Evolutionary conservation across 306 rosid genomes (phyloP).

Genomic region (Malus sieversii): DNA sequence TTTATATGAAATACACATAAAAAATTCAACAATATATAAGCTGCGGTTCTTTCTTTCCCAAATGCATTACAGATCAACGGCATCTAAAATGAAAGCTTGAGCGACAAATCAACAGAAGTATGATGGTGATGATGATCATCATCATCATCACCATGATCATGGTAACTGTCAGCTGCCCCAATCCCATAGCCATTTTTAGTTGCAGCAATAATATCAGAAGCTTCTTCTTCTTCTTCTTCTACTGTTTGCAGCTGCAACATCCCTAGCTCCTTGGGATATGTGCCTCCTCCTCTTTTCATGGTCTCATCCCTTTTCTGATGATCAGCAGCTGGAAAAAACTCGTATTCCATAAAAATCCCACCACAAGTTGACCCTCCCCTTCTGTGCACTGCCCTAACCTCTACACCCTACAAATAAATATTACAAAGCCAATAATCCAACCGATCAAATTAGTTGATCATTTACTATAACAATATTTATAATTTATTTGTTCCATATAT

Average conservation of each 20-base stretch:
- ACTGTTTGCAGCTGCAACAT: not conserved
- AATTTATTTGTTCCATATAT: not conserved
- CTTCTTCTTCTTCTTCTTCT: conserved; percentile 22
- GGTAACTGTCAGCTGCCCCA: conserved; percentile 26
- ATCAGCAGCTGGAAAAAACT: conserved; percentile 59
- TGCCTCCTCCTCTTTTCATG: conserved; percentile 16
- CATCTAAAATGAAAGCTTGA: conserved; percentile 58
- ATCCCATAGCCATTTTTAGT: conserved; percentile 3
- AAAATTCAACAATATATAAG: too few species aligned
- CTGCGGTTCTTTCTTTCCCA: not conserved
- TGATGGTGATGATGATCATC: not conserved
- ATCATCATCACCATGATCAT: too few species aligned
- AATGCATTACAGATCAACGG: not conserved
- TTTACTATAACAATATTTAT: not conserved
- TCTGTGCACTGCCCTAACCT: conserved; percentile 69
- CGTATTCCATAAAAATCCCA: conserved; percentile 63
- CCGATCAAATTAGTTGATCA: not conserved
- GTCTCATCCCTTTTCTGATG: conserved; percentile 20
- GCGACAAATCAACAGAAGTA: conserved; percentile 67
- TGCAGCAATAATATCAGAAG: conserved; percentile 28
- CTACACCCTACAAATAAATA: conserved; percentile 37
- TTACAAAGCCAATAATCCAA: not conserved
- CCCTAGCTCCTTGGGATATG: conserved; percentile 39
- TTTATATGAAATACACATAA: too few species aligned
- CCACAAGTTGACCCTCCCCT: conserved; percentile 31